Percentiles rank a stretch among this genome's conserved stretches.
Conservation (phyloP, 2,329 filamentous ascomycete genomes). For the Beauveria pseudobassiana region DNA sequence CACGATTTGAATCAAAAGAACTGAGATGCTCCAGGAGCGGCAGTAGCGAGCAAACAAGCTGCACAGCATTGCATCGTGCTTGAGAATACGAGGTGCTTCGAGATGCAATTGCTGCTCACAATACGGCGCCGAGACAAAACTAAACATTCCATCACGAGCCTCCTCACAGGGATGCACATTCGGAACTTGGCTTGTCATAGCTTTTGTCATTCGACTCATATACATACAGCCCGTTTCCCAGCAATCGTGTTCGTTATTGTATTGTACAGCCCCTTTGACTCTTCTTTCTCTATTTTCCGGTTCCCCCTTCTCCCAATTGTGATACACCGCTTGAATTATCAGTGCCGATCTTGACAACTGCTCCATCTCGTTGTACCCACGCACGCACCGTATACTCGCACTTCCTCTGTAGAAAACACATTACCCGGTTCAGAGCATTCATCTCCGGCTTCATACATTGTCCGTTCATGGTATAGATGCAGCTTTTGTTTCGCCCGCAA, state of each 20-base stretch:
- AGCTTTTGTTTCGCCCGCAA: conserved; percentile 12
- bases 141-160: neutral
- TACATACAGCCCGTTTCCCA: neutral
- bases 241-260: conserved; percentile 3
- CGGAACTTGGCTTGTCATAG: neutral
- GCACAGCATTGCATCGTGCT: too few relatives aligned
- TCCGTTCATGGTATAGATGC: conserved; percentile 13
- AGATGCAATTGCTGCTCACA: neutral
- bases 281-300: neutral
- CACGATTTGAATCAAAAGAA: conserved; percentile 8
- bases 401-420: conserved; percentile 9
- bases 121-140: too few relatives aligned
- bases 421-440: conserved; percentile 5
- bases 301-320: conserved; percentile 4
- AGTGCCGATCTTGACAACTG: neutral
- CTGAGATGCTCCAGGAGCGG: neutral
- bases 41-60: too few relatives aligned
- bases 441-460: conserved; percentile 7
- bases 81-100: too few relatives aligned
- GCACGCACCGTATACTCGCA: conserved; percentile 3
- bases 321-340: conserved; percentile 8
- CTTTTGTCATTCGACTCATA: neutral
- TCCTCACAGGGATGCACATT: neutral
- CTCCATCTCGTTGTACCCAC: neutral
- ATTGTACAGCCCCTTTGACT: conserved; percentile 2